Evolutionary conservation across 2,329 filamentous ascomycete genomes (phyloP).

Genomic region (Neoarthrinium moseri): DNA sequence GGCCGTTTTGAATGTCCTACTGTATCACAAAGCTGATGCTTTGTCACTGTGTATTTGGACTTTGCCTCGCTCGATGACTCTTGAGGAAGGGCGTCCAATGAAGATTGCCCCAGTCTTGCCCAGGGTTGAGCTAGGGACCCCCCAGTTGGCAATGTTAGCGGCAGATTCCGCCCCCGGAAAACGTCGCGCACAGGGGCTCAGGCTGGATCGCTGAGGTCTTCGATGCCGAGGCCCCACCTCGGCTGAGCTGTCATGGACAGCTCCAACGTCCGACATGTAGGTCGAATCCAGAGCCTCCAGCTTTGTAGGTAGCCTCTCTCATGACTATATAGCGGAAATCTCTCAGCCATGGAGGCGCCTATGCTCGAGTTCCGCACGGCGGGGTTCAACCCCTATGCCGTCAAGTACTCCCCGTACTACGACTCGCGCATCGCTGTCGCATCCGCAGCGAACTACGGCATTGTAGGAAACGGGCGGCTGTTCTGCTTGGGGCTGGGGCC

Average conservation of each 20-base stretch:
- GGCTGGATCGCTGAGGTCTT: neutral
- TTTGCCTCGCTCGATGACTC: neutral
- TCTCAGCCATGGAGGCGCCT: constrained; percentile 33
- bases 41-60: neutral
- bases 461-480: constrained; percentile 91
- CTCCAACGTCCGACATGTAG: neutral
- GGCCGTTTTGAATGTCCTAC: too few species aligned
- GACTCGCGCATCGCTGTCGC: constrained; percentile 91
- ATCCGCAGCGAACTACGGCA: constrained; percentile 90
- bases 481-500: constrained; percentile 82
- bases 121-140: too few species aligned
- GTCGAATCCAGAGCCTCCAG: neutral
- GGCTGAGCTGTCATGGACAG: constrained; percentile 4
- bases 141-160: too few species aligned
- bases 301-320: neutral
- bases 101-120: too few species aligned
- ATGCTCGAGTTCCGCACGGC: constrained; percentile 96
- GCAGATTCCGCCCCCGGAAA: neutral
- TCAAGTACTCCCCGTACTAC: constrained; percentile 98
- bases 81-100: constrained; percentile 1
- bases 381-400: constrained; percentile 93
- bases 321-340: neutral
- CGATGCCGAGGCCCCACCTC: constrained; percentile 24
- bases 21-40: neutral
- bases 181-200: neutral